Base-by-base conservation (phyloP, 1,284 basidiomycete species). In the Tilletia setariae region DNA sequence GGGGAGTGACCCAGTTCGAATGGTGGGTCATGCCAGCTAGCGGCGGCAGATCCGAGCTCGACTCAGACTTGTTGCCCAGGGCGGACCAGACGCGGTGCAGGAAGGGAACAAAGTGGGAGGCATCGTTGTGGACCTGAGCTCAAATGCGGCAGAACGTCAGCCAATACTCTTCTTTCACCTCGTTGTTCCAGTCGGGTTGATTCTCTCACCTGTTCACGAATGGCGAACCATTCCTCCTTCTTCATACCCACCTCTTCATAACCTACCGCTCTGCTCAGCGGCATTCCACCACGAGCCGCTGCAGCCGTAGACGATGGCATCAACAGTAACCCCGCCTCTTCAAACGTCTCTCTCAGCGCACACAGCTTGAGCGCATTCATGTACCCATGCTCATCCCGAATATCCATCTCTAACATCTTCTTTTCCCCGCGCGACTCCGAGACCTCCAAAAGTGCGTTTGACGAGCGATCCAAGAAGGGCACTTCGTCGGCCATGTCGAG, bases 1-100 rank as follows among this genome's bases (percentile, higher is more conserved):
- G 62, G 0, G 78, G 78, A 3, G 78, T 79, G 66, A 79, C 73
- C 78, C 78, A 79, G 69, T 78, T 74, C 23, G 74, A 74, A 62
- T 77, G 69, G 65, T 78, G 75, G 0, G 67, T 64, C 71, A 79
- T 73, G 2, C 73, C 69, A 16, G 77, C 74, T 0, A 79, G 44
- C n/a, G 71, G 67, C n/a, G 66, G 44, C 16, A 35, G 15, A 44
- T 13, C 43, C 51, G 15, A 40, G 66, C 35, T 40, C 35, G 35
- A 40, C 6, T 11, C 11, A 11, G 35, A 11, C 23, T 30, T 9
- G 30, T 42, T 21, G 2, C 32, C 23, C 30, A 62, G 30, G 11
- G 44, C 32, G 43, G 49, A 42, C 28, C 47, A 61, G 19, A 79
- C 70, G 9, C 65, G 68, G 42, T 66, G 70, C 15, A 79, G 70